Percentiles rank a stretch among this genome's conserved stretches.
Evolutionary conservation across 1,284 basidiomycete species (phyloP).

Genomic region (Inonotus hispidus): DNA sequence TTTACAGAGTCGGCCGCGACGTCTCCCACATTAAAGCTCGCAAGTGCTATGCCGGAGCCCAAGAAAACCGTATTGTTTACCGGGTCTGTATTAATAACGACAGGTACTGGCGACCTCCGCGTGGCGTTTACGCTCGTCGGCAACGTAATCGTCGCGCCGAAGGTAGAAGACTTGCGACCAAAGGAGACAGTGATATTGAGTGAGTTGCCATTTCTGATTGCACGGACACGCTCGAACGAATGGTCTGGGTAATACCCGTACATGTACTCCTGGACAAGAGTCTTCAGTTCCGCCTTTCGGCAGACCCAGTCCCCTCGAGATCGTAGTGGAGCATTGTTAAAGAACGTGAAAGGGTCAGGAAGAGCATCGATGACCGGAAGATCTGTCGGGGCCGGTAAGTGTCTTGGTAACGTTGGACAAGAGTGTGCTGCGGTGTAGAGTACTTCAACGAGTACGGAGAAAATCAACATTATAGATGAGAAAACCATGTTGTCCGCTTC

Average conservation of each 20-base stretch:
- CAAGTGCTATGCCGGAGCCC: conserved; percentile 20
- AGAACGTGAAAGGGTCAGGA: conserved; percentile 16
- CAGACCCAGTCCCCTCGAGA: conserved; percentile 22
- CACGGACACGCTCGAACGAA: conserved; percentile 21
- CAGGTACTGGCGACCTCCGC: conserved; percentile 15
- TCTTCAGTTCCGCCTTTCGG: conserved; percentile 19
- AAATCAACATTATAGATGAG: background rate
- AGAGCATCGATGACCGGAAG: conserved; percentile 12
- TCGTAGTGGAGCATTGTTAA: conserved; percentile 9
- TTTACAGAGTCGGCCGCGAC: conserved; percentile 22
- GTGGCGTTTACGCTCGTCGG: conserved; percentile 19
- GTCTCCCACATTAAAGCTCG: conserved; percentile 19
- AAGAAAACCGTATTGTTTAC: conserved; percentile 21
- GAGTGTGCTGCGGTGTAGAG: background rate
- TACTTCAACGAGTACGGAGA: background rate
- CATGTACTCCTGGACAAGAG: conserved; percentile 23
- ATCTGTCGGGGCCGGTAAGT: conserved; percentile 15
- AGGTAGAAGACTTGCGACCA: conserved; percentile 16
- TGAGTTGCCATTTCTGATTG: conserved; percentile 18
- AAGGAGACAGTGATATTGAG: conserved; percentile 18
- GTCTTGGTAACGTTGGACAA: conserved; percentile 11
- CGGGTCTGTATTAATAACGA: conserved; percentile 20
- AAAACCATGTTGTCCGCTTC: background rate
- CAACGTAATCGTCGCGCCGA: conserved; percentile 19
- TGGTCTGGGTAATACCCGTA: conserved; percentile 24